Evolutionary conservation across 2,329 filamentous ascomycete species (phyloP), one percentile per base, ranked within the genome.

Genomic region (Eurotiales sp.): DNA sequence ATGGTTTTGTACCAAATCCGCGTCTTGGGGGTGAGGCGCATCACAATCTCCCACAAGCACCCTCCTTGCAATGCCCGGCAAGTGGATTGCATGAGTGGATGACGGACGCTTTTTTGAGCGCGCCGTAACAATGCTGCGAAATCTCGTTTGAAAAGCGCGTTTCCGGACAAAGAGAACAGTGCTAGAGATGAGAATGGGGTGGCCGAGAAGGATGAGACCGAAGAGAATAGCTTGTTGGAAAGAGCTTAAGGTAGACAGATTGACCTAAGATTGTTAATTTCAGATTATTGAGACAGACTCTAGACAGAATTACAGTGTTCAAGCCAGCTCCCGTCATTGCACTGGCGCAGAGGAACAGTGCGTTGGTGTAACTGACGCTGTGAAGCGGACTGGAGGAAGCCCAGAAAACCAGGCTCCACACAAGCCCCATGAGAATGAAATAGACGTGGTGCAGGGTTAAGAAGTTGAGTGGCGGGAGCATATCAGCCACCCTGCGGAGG

Each of bases 221-320:
- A 84, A 86, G 8, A 89, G 72, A 34, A 86, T 67, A 23, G 80
- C 69, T 64, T 89, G 86, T 64, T 89, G 86, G 61, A 83, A 85
- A 0, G 80, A 84, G 34, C 82, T 87, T 60, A 88, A 62, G 23
- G 75, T 71, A 50, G 79, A 84, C 21, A 88, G 68, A 37, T 70
- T 66, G 30, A 72, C 51, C 67, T 69, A 27, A 12, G 5, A 11
- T n/a, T 34, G 41, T 53, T 22, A 53, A 32, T n/a, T 17, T 25
- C 14, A 17, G 25, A 14, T 12, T 15, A 21, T 14, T 11, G 7
- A 19, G 14, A 7, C 4, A 6, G 19, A 46, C 14, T 58, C 83
- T 30, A 12, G 29, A 39, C 10, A 45, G 30, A 46, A 58, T 15
- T 65, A 69, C 78, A 1, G 84, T 86, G 59, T 87, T 88, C 51